A percentile compares a stretch with the other conserved stretches of the same genome.
Evolutionary conservation across 140 eudicot genomes (phyloP).

Genomic region (Stevia rebaudiana): DNA sequence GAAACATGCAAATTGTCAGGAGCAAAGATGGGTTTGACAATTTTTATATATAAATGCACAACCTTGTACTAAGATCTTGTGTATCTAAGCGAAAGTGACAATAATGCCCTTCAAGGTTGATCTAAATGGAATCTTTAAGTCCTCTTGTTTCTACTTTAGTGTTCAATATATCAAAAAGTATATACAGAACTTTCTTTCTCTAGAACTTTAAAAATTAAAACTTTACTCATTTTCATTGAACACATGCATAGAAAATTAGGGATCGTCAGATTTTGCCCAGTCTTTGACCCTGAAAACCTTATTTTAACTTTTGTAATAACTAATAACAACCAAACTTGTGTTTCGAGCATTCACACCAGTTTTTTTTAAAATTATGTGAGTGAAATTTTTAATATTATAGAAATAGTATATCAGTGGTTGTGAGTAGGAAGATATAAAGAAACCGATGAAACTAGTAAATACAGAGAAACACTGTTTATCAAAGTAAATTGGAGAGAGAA

Average conservation of each 20-base stretch:
- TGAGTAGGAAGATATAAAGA: no score
- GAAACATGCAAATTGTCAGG: not conserved
- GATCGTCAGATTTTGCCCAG: not conserved
- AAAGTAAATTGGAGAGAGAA: no score
- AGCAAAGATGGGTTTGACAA: conserved; percentile 1
- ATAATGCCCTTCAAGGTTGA: conserved; percentile 27
- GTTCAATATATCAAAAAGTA: conserved; percentile 17
- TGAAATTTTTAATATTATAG: no score
- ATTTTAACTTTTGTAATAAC: not conserved
- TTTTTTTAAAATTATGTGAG: no score
- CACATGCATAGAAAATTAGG: not conserved
- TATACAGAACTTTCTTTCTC: not conserved
- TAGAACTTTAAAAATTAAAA: conserved; percentile 5
- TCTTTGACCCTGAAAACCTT: conserved; percentile 7
- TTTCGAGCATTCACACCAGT: not conserved
- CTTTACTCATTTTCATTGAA: conserved; percentile 9
- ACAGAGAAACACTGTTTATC: no score
- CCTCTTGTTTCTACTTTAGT: conserved; percentile 22
- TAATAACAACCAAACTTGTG: not conserved
- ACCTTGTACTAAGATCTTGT: conserved; percentile 18
- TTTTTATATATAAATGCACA: conserved; percentile 2
- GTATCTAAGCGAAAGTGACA: conserved; percentile 16
- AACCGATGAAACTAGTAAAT: no score
- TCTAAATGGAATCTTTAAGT: conserved; percentile 31
- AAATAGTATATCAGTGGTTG: no score